A percentile compares a stretch with the other conserved stretches of the same genome.
These are phyloP conservation scores for Colletotrichum limetticola DNA, from an alignment of 2,329 filamentous ascomycete species.

Conservation along the genomic window DNA sequence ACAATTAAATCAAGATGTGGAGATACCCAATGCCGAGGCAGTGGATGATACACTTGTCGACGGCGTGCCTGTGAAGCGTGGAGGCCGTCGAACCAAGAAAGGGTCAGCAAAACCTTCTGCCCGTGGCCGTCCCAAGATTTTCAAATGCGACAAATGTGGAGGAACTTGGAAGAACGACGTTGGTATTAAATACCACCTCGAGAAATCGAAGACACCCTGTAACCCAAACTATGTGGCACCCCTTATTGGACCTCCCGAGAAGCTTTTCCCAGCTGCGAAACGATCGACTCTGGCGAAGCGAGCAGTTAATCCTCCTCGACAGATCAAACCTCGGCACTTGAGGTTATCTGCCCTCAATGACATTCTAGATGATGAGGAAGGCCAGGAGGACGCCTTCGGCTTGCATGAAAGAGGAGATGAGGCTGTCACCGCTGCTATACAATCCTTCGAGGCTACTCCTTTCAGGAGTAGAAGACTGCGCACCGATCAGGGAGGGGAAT, in stretches of 20 bases:
- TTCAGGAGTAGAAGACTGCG: neutral
- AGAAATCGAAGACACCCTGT: constrained; percentile 64
- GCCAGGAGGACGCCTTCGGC: neutral
- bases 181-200: constrained; percentile 68
- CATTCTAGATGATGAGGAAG: neutral
- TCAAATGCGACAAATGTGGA: constrained; percentile 63
- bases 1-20: neutral
- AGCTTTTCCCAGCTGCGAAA: constrained; percentile 2
- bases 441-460: neutral
- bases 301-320: neutral
- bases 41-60: neutral
- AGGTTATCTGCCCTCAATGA: neutral
- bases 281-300: neutral
- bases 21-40: neutral
- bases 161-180: constrained; percentile 67
- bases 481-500: neutral
- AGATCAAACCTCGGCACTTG: constrained; percentile 1
- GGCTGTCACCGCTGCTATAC: neutral
- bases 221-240: constrained; percentile 58
- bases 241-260: constrained; percentile 12
- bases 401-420: neutral
- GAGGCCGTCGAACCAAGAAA: constrained; percentile 25
- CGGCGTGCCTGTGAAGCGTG: neutral
- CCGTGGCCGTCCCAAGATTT: constrained; percentile 42
- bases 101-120: constrained; percentile 30